Evolutionary conservation across 257 asterid genomes (phyloP).

Genomic region (Nicotiana undulata): DNA sequence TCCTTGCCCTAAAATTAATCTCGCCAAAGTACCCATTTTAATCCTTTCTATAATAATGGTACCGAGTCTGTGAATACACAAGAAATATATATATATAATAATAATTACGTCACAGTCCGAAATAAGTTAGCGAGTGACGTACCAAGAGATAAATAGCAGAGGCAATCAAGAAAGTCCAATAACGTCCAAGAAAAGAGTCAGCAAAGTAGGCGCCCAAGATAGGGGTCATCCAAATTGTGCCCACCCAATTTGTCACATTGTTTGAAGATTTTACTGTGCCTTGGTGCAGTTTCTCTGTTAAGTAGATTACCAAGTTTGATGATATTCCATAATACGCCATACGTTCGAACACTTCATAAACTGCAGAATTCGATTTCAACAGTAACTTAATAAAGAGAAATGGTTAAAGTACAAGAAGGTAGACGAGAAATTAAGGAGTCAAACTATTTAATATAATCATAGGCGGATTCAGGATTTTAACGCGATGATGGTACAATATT

Average conservation of each 20-base stretch:
- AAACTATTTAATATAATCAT: too few relatives aligned
- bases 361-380: constrained; percentile 23
- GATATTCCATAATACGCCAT: constrained; percentile 89
- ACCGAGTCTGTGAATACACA: too few relatives aligned
- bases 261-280: constrained; percentile 68
- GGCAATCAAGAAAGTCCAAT: constrained; percentile 63
- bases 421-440: too few relatives aligned
- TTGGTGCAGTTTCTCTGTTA: constrained; percentile 55
- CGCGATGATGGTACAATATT: accelerated
- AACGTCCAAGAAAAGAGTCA: constrained; percentile 73
- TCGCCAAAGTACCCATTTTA: too few relatives aligned
- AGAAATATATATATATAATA: too few relatives aligned
- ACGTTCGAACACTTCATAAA: constrained; percentile 84
- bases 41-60: too few relatives aligned
- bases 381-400: neutral
- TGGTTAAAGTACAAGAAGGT: too few relatives aligned
- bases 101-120: too few relatives aligned
- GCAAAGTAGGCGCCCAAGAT: constrained; percentile 76
- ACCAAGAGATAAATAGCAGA: constrained; percentile 55
- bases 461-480: too few relatives aligned
- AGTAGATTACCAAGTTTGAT: constrained; percentile 59
- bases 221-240: constrained; percentile 81
- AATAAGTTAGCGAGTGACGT: neutral
- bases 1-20: too few relatives aligned
- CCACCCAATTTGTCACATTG: constrained; percentile 77